These are phyloP conservation scores for Trametes polyzona DNA, from an alignment of 1,284 basidiomycete species.

Conservation along the genomic window DNA sequence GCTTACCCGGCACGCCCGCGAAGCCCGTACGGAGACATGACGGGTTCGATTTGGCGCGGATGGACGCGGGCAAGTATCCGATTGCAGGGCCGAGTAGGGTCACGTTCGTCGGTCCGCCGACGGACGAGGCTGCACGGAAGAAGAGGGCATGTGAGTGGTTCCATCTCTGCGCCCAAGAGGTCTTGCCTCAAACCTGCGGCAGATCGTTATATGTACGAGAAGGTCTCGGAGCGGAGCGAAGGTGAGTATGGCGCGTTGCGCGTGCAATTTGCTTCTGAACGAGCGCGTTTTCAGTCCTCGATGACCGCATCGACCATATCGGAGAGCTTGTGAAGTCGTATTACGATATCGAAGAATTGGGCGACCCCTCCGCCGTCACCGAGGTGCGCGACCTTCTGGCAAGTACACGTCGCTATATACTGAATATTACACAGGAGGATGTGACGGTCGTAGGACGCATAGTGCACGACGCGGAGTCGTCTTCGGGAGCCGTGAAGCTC, in stretches of 20 bases:
- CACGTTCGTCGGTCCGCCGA: conserved; percentile 48
- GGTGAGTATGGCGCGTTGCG: conserved; percentile 48
- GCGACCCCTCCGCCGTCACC: conserved; percentile 76
- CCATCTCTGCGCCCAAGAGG: neutral
- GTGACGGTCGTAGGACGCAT: conserved; percentile 84
- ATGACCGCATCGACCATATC: conserved; percentile 85
- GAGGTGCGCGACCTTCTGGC: conserved; percentile 58
- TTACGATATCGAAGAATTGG: conserved; percentile 73
- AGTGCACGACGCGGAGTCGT: conserved; percentile 68
- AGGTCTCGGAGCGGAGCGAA: conserved; percentile 80
- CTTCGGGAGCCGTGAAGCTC: conserved; percentile 63
- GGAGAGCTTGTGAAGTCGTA: conserved; percentile 71
- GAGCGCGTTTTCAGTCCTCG: conserved; percentile 58
- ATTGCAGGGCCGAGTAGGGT: conserved; percentile 48
- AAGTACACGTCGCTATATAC: neutral
- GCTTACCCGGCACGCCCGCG: conserved; percentile 21
- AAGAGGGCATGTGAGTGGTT: conserved; percentile 57
- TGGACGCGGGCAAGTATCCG: conserved; percentile 36
- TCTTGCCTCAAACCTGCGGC: neutral
- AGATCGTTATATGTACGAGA: conserved; percentile 96
- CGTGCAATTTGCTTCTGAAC: neutral
- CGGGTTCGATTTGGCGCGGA: conserved; percentile 16
- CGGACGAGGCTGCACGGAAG: conserved; percentile 45
- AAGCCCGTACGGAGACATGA: conserved; percentile 23
- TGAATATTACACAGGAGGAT: conserved; percentile 54